A percentile compares a stretch with the other conserved stretches of the same genome.
These are phyloP conservation scores for Arthrocladium fulminans DNA, from an alignment of 2,329 filamentous ascomycete genomes.

Conservation along the genomic window DNA sequence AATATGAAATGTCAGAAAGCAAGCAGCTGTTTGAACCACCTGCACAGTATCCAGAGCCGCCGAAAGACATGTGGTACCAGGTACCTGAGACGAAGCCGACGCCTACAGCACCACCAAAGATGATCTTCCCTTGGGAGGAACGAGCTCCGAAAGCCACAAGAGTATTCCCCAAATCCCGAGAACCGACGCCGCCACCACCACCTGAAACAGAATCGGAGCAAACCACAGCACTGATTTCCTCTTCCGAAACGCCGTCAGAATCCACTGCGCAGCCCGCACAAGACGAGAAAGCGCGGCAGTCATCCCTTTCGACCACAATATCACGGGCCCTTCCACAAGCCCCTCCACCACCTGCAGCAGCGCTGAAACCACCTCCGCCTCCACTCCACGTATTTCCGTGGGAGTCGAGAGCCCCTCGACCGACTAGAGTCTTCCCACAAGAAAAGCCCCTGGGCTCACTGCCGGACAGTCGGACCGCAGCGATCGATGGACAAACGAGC, in stretches of 20 bases:
- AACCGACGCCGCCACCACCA: slow-evolving; percentile 12
- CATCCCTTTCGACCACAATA: neutral
- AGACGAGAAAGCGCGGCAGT: neutral
- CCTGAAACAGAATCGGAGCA: slow-evolving; percentile 19
- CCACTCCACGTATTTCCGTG: slow-evolving; percentile 75
- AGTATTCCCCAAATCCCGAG: slow-evolving; percentile 33
- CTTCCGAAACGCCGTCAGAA: slow-evolving; percentile 6
- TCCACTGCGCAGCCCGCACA: slow-evolving; percentile 5
- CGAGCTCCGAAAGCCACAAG: slow-evolving; percentile 52
- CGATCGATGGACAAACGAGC: slow-evolving; percentile 10
- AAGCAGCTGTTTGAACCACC: slow-evolving; percentile 68
- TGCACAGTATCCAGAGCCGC: slow-evolving; percentile 67
- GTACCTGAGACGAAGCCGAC: slow-evolving; percentile 48
- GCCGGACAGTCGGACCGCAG: slow-evolving; percentile 6
- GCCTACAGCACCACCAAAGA: slow-evolving; percentile 47
- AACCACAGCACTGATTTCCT: slow-evolving; percentile 13
- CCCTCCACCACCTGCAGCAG: slow-evolving; percentile 45
- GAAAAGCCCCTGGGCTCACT: neutral
- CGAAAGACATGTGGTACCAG: slow-evolving; percentile 80
- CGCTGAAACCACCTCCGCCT: slow-evolving; percentile 37
- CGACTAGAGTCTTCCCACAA: slow-evolving; percentile 34
- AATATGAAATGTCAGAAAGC: slow-evolving; percentile 77
- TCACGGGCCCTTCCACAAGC: slow-evolving; percentile 60
- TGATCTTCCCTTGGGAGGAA: slow-evolving; percentile 86
- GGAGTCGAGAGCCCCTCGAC: slow-evolving; percentile 60